Conservation (phyloP, 768 basidiomycete species). For the Termitomyces sp. region DNA sequence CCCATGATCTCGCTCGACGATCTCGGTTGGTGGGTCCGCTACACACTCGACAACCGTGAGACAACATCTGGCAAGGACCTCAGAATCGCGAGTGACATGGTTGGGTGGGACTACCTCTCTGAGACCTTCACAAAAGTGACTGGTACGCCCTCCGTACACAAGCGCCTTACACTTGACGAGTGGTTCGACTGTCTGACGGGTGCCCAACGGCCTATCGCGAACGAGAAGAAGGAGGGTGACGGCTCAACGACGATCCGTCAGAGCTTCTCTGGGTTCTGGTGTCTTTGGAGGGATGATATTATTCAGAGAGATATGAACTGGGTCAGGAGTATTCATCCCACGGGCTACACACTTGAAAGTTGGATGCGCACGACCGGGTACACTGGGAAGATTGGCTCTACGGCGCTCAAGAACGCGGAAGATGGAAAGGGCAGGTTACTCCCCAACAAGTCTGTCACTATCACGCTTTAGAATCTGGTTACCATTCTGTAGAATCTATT, state of each 20-base stretch:
- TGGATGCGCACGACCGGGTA: constrained; percentile 36
- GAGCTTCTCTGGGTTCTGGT: constrained; percentile 41
- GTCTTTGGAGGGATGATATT: constrained; percentile 35
- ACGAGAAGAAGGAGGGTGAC: constrained; percentile 21
- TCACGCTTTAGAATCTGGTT: background rate
- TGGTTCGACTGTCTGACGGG: constrained; percentile 25
- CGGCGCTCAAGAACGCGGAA: constrained; percentile 25
- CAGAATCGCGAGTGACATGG: constrained; percentile 29
- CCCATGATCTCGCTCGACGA: constrained; percentile 34
- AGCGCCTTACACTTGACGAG: constrained; percentile 24
- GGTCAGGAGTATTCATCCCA: constrained; percentile 33
- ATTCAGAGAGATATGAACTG: constrained; percentile 38
- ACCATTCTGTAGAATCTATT: too few relatives aligned
- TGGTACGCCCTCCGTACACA: constrained; percentile 26
- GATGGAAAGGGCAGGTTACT: constrained; percentile 23
- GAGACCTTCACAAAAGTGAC: constrained; percentile 32
- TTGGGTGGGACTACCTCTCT: constrained; percentile 30
- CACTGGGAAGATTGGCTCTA: constrained; percentile 16
- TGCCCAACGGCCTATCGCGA: constrained; percentile 24
- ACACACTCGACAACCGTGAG: constrained; percentile 29
- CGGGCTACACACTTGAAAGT: constrained; percentile 26
- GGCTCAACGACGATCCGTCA: constrained; percentile 26
- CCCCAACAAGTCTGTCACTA: constrained; percentile 16
- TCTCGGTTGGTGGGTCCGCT: constrained; percentile 35
- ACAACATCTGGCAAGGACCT: constrained; percentile 30